These are phyloP conservation scores for Lasiodiplodia theobromae DNA, from an alignment of 2,329 filamentous ascomycete genomes.

Conservation along the genomic window DNA sequence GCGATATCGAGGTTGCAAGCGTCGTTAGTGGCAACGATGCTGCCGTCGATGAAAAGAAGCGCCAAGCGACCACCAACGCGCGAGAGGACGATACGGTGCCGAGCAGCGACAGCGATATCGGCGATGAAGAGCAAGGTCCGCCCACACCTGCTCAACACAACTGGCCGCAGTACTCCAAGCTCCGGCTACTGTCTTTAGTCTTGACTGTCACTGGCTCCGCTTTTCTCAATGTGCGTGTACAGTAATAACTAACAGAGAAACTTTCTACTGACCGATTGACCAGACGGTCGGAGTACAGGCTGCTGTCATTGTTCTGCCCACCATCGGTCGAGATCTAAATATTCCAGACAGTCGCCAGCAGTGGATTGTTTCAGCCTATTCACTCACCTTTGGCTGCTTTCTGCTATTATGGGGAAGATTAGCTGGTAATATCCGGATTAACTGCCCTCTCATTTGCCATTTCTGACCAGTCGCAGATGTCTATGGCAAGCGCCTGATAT, in stretches of 20 bases:
- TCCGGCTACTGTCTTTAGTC: constrained; percentile 40
- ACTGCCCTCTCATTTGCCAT: constrained; percentile 40
- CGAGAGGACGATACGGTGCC: neutral
- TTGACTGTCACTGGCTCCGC: constrained; percentile 40
- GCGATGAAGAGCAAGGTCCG: constrained; percentile 16
- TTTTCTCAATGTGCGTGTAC: constrained; percentile 36
- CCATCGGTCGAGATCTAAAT: constrained; percentile 40
- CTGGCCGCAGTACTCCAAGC: constrained; percentile 34
- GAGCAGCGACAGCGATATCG: constrained; percentile 13
- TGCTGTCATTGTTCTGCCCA: constrained; percentile 44
- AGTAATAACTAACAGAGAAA: neutral
- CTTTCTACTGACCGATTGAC: neutral
- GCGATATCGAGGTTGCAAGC: neutral
- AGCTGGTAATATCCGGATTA: constrained; percentile 46
- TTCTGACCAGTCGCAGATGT: constrained; percentile 42
- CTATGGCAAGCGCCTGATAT: constrained; percentile 68
- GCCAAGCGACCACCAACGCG: neutral
- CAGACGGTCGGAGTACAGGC: constrained; percentile 41
- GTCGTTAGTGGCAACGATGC: neutral
- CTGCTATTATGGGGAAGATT: constrained; percentile 70
- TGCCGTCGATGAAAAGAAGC: constrained; percentile 6
- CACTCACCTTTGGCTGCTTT: constrained; percentile 70
- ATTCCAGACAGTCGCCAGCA: constrained; percentile 44
- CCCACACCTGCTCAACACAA: neutral
- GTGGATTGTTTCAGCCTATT: constrained; percentile 62